Evolutionary conservation across 768 basidiomycete genomes (phyloP), one percentile per base, ranked within the genome.

Genomic region (Tulasnella sp.): DNA sequence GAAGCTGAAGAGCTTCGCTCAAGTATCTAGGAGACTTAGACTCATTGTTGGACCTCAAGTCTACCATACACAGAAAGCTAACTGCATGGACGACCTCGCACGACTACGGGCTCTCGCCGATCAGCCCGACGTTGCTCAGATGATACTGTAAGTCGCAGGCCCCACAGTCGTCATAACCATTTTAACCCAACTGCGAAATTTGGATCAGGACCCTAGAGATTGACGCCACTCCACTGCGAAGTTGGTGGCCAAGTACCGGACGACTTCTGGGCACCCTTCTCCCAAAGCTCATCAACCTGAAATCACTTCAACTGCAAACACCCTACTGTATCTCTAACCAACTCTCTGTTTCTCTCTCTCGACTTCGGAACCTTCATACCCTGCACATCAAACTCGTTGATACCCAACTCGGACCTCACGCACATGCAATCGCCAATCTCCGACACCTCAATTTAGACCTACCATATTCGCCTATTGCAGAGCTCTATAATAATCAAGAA

Each of bases 231-330:
- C 41, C 77, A 5, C 72, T 78, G 77, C 41, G 60, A 64, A 58
- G 60, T 54, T 78, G 77, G 77, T 78, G 77, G 77, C 77, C 44
- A 22, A 60, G 77, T 28, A 41, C 60, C 7, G 50, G 20, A 18
- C 58, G 60, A 44, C 24, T 78, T 18, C 40, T 78, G n/a, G 31
- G n/a, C 34, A 40, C 42, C 18, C 5, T 78, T 41, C 58, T 78
- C 50, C 77, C 77, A 48, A 64, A 72, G 77, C 58, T 78, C 24
- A 46, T 31, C 31, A 60, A 69, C 22, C 77, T 78, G n/a, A 20
- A 54, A 41, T 69, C 77, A 24, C 58, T 78, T 3, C 20, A 44
- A 16, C 50, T 78, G 14, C 58, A 72, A 37, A 48, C 60, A 37
- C 72, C 77, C 31, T 60, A 64, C 24, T 54, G 42, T 44, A 34